Base-by-base conservation (phyloP, 2,329 filamentous ascomycete genomes). In the Exophiala spinifera region DNA sequence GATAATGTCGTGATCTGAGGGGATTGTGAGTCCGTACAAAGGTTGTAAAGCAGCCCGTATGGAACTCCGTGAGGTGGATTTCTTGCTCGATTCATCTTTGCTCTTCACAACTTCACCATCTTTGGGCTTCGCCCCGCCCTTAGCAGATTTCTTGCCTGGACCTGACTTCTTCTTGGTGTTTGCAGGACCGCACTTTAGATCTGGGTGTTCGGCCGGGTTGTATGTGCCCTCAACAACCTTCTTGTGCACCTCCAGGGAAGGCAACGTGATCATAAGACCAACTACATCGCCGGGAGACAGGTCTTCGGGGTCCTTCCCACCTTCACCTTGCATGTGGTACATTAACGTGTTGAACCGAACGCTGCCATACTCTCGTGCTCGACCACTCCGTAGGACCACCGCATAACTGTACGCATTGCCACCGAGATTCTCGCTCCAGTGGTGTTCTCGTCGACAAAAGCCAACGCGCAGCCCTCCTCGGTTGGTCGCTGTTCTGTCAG, bases 261-360 rank as follows among this genome's bases (percentile, higher is more conserved):
- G 94, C 1, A 99, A 81, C 60, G 88, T 89, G 57, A 96, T 95
- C 70, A 97, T 90, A 40, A 99, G 77, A 3, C 94, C 94, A 53
- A 99, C 89, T 8, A 99, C 89, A 70, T 99, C 94, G 42, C 92
- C 94, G 70, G 96, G 91, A 42, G 82, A 80, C 48, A 97, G 84
- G 52, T 90, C 83, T 68, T 92, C 87, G 44, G 86, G 86, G 1
- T 86, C 80, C 74, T 94, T 90, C 49, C 96, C 88, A 58, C 92
- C 92, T 69, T 97, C 91, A 17, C 94, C 94, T 28, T 87, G 82
- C 20, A 91, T 86, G 66, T 99, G 94, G 69, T 97, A 97, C 67
- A 91, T 95, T 73, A 97, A 96, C 39, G 90, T 97, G 3, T 95
- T 95, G 68, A 97, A 82, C 6, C 94, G 87, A 20, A 97, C 86